Conservation (phyloP, 306 rosid species). For the Prinsepia uniflora region DNA sequence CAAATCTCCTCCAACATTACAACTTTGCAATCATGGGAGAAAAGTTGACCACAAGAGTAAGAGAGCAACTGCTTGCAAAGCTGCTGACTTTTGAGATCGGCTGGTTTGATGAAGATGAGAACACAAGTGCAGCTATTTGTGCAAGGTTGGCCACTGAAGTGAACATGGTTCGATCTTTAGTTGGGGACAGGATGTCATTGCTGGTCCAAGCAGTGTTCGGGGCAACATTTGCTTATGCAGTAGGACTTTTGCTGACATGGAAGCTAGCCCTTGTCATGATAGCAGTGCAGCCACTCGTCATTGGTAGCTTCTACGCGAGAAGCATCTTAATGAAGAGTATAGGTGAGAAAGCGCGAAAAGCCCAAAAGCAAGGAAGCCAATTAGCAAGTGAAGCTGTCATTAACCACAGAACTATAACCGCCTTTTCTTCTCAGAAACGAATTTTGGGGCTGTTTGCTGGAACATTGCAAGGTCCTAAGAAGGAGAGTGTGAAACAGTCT, state of each 20-base stretch:
- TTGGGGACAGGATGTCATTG: slow-evolving; percentile 71
- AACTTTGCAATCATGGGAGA: slow-evolving; percentile 83
- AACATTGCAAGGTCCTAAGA: slow-evolving; percentile 54
- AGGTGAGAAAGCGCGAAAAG: slow-evolving; percentile 68
- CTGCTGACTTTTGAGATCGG: slow-evolving; percentile 81
- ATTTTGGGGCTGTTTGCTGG: slow-evolving; percentile 63
- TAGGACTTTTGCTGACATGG: slow-evolving; percentile 75
- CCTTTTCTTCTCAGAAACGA: slow-evolving; percentile 80
- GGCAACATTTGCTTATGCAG: slow-evolving; percentile 57
- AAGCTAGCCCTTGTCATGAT: slow-evolving; percentile 84
- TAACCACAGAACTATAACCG: slow-evolving; percentile 81
- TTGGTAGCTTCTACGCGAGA: slow-evolving; percentile 83
- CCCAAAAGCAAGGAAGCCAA: slow-evolving; percentile 81
- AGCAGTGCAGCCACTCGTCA: slow-evolving; percentile 80
- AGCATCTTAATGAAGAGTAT: slow-evolving; percentile 73
- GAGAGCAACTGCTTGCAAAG: slow-evolving; percentile 65
- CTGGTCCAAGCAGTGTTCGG: slow-evolving; percentile 76
- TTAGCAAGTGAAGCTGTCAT: slow-evolving; percentile 83
- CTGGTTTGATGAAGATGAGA: slow-evolving; percentile 83
- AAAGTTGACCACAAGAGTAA: slow-evolving; percentile 64
- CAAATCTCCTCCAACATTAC: slow-evolving; percentile 74
- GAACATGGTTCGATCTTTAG: slow-evolving; percentile 79
- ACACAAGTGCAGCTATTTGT: slow-evolving; percentile 85
- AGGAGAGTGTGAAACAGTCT: slow-evolving; percentile 77
- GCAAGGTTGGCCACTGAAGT: slow-evolving; percentile 78